Percentiles rank a stretch among this genome's conserved stretches.
These are phyloP conservation scores for Rauvolfia tetraphylla DNA, from an alignment of 257 asterid species.

Conservation along the genomic window DNA sequence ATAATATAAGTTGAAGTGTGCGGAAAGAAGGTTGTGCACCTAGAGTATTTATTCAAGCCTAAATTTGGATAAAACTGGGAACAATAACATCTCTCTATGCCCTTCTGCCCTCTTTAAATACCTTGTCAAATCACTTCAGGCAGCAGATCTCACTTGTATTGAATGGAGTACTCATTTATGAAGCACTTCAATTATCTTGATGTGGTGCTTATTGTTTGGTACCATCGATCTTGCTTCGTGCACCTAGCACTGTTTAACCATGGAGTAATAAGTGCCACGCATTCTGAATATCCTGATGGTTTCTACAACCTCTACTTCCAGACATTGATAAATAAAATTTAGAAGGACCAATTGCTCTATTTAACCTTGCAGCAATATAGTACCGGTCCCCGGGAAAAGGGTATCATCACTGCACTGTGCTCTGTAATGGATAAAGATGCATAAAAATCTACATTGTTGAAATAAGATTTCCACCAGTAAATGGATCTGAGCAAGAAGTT, in stretches of 20 bases:
- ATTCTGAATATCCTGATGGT: not conserved
- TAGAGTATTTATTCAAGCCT: too few species aligned
- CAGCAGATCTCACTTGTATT: too few species aligned
- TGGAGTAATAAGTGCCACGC: not conserved
- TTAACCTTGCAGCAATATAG: not conserved
- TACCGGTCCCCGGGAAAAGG: too few species aligned
- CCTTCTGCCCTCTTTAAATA: too few species aligned
- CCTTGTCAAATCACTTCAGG: too few species aligned
- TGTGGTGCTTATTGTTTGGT: not conserved
- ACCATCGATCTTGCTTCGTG: not conserved
- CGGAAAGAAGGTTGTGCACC: too few species aligned
- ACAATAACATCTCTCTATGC: too few species aligned
- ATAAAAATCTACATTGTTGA: not conserved
- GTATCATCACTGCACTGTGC: not conserved
- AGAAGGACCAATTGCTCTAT: not conserved
- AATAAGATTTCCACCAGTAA: not conserved
- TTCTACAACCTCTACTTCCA: not conserved
- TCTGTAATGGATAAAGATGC: not conserved
- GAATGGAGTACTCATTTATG: too few species aligned
- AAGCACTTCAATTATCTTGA: not conserved
- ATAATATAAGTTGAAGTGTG: not conserved
- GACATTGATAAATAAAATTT: not conserved
- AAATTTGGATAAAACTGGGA: too few species aligned
- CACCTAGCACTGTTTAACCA: not conserved
- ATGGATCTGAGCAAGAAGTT: not conserved